Evolutionary conservation across 129 eudicot genomes (phyloP).

Genomic region (Logfia minima): DNA sequence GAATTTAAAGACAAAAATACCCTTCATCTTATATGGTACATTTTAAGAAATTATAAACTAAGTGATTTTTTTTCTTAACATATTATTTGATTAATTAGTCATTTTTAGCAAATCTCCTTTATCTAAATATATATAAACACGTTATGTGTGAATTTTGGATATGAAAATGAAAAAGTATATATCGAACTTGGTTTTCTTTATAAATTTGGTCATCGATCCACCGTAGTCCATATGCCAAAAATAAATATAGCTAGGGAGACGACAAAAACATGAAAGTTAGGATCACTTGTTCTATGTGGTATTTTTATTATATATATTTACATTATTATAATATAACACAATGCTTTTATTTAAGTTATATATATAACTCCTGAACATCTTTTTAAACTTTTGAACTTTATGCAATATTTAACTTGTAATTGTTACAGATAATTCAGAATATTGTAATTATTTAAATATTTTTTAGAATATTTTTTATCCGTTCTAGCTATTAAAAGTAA

Average conservation of each 20-base stretch:
- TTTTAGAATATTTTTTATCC: too few species aligned
- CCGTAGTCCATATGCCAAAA: neutral
- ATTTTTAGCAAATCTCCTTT: neutral
- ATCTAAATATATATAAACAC: neutral
- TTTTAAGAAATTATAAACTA: neutral
- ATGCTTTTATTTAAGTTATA: too few species aligned
- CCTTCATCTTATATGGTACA: neutral
- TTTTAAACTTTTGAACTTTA: too few species aligned
- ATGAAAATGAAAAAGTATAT: neutral
- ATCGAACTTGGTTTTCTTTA: neutral
- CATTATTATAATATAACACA: too few species aligned
- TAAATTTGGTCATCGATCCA: neutral
- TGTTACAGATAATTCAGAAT: too few species aligned
- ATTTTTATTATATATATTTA: neutral
- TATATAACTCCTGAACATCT: too few species aligned
- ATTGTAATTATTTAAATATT: too few species aligned
- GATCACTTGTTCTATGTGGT: neutral
- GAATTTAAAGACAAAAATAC: neutral
- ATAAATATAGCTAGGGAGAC: neutral
- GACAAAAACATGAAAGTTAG: slow-evolving; percentile 8
- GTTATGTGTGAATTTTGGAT: neutral
- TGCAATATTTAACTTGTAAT: neutral
- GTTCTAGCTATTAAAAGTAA: too few species aligned
- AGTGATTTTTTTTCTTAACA: neutral
- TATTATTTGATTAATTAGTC: neutral